Percentiles rank a stretch among this genome's conserved stretches.
Conservation (phyloP, 108 stramenopile genomes). For the Heterococcus sp. region DNA sequence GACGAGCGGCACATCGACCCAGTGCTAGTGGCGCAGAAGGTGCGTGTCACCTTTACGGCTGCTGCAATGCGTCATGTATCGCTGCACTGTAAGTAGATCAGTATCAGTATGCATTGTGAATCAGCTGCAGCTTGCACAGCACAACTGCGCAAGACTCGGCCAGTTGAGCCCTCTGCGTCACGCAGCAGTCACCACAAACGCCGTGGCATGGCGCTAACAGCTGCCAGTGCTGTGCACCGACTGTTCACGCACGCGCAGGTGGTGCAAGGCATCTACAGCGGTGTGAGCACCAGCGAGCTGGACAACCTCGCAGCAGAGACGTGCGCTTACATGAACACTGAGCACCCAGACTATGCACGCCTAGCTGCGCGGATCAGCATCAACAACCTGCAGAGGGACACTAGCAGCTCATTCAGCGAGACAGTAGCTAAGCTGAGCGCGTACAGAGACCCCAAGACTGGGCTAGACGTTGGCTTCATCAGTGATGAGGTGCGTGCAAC, state of each 20-base stretch:
- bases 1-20: constrained; percentile 63
- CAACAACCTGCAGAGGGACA: constrained; percentile 95
- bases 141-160: neutral
- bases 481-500: constrained; percentile 19
- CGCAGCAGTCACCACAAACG: too few relatives aligned
- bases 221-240: too few relatives aligned
- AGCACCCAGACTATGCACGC: constrained; percentile 95
- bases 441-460: constrained; percentile 83
- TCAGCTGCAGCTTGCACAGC: neutral
- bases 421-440: constrained; percentile 69
- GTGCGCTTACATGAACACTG: constrained; percentile 93
- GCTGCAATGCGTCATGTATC: too few relatives aligned
- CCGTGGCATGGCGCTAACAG: too few relatives aligned
- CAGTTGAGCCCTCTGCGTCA: too few relatives aligned
- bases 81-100: too few relatives aligned
- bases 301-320: constrained; percentile 99
- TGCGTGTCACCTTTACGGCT: constrained; percentile 43
- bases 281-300: constrained; percentile 91
- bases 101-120: constrained; percentile 19
- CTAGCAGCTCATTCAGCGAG: constrained; percentile 81
- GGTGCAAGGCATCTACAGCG: constrained; percentile 95
- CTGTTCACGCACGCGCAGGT: constrained; percentile 29
- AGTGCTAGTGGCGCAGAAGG: constrained; percentile 84
- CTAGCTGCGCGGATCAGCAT: constrained; percentile 97
- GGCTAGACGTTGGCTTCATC: constrained; percentile 79